Evolutionary conservation across 306 rosid species (phyloP).

Genomic region (Arachis hypogaea): DNA sequence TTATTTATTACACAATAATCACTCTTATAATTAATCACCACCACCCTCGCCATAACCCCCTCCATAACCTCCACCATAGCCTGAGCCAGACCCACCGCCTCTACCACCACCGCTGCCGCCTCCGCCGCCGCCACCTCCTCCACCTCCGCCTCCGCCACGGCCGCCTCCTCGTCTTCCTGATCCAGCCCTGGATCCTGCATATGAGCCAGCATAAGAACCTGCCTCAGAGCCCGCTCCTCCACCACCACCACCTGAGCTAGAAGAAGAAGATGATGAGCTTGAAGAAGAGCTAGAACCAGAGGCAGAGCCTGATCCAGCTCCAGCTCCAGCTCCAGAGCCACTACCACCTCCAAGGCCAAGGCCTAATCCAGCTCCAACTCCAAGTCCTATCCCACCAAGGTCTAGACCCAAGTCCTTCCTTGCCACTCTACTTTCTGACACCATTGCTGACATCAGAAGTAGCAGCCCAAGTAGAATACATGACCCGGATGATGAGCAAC

Average conservation of each 20-base stretch:
- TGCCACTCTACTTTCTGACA: constrained; percentile 48
- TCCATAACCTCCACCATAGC: constrained; percentile 42
- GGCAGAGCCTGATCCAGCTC: constrained; percentile 51
- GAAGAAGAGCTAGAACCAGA: constrained; percentile 56
- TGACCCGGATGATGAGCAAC: constrained; percentile 30
- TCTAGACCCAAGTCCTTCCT: constrained; percentile 59
- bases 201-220: constrained; percentile 53
- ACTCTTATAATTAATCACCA: constrained; percentile 40
- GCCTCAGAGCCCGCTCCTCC: constrained; percentile 56
- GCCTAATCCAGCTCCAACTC: constrained; percentile 54
- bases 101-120: neutral
- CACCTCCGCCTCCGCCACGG: neutral
- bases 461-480: constrained; percentile 41
- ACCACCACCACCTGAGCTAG: constrained; percentile 51
- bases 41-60: constrained; percentile 49
- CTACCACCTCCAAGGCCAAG: constrained; percentile 55
- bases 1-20: constrained; percentile 33
- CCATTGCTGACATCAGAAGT: constrained; percentile 43
- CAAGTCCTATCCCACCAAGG: constrained; percentile 61
- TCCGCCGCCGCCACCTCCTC: constrained; percentile 35
- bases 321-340: constrained; percentile 58
- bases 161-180: constrained; percentile 38
- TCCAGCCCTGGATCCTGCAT: constrained; percentile 61
- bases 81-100: constrained; percentile 32
- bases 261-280: constrained; percentile 52